Evolutionary conservation across 352 stramenopile species (phyloP).

Genomic region (Globisporangium abappressorium): DNA sequence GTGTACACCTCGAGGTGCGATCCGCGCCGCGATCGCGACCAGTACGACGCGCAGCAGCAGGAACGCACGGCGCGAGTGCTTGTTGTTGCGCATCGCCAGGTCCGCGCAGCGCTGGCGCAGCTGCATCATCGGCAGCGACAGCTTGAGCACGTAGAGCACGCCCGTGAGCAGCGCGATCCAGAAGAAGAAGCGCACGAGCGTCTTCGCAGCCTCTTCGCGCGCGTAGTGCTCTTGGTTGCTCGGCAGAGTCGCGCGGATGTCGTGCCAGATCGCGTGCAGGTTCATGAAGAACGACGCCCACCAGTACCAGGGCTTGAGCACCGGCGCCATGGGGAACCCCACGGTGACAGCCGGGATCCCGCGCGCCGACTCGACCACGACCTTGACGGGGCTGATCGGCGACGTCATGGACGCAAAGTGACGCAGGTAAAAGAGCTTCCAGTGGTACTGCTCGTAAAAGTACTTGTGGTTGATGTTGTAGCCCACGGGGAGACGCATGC

Average conservation of each 20-base stretch:
- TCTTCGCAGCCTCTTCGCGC: conserved; percentile 66
- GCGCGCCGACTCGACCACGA: conserved; percentile 81
- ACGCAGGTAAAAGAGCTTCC: conserved; percentile 82
- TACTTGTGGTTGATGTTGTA: conserved; percentile 93
- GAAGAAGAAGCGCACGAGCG: conserved; percentile 50
- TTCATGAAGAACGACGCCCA: conserved; percentile 82
- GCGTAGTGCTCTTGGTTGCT: conserved; percentile 66
- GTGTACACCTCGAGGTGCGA: conserved; percentile 62
- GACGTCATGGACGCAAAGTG: conserved; percentile 88
- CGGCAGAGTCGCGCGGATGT: conserved; percentile 75
- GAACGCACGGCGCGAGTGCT: conserved; percentile 44
- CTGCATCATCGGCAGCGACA: conserved; percentile 54
- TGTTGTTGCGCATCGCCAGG: conserved; percentile 51
- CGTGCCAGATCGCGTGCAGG: conserved; percentile 80
- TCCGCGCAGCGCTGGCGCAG: conserved; percentile 64
- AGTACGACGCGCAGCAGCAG: conserved; percentile 56
- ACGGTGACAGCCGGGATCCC: conserved; percentile 77
- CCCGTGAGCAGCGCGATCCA: conserved; percentile 58
- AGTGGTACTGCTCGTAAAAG: conserved; percentile 88
- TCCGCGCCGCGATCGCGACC: conserved; percentile 50
- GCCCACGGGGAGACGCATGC: conserved; percentile 78
- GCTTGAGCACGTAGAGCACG: conserved; percentile 58
- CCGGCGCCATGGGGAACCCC: conserved; percentile 83
- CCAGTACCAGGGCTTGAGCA: conserved; percentile 89
- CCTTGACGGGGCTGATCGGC: conserved; percentile 77